Conservation (phyloP, 345 rosid genomes). For the Eutrema yunnanense region DNA sequence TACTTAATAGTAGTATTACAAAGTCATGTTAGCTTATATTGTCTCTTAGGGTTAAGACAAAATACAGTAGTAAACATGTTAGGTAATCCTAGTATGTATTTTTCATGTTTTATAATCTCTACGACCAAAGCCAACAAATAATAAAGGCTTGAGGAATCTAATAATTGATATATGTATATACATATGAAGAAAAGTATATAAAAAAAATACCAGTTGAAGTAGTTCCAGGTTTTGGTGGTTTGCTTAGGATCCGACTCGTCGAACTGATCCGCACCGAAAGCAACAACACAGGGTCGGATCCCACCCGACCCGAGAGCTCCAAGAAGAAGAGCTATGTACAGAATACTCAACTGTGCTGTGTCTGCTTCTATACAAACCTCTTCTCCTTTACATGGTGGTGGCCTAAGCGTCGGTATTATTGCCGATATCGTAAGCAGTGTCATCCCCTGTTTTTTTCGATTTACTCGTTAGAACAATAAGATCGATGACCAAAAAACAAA, state of each 20-base stretch:
- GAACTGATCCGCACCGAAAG: conserved; percentile 89
- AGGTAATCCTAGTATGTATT: conserved; percentile 9
- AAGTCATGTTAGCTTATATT: conserved; percentile 5
- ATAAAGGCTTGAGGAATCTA: neutral
- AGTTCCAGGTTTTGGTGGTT: conserved; percentile 54
- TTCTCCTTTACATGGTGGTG: conserved; percentile 61
- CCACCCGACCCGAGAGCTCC: conserved; percentile 82
- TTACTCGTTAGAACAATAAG: neutral
- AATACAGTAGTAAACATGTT: neutral
- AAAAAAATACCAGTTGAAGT: conserved; percentile 59
- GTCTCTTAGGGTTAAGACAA: neutral
- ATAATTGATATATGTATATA: neutral
- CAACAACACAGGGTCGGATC: conserved; percentile 82
- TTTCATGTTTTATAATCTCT: neutral
- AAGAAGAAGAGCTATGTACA: conserved; percentile 62
- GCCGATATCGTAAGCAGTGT: conserved; percentile 66
- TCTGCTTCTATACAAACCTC: conserved; percentile 60
- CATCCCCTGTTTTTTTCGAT: conserved; percentile 55
- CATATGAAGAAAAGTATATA: neutral
- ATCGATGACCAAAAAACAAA: neutral
- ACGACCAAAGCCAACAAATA: neutral
- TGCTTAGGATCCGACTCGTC: conserved; percentile 64
- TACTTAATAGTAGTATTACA: neutral
- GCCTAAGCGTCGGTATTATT: conserved; percentile 57
- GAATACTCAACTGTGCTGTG: conserved; percentile 48